These are phyloP conservation scores for Clonostachys sp. DNA, from an alignment of 2,329 filamentous ascomycete genomes.

Conservation along the genomic window DNA sequence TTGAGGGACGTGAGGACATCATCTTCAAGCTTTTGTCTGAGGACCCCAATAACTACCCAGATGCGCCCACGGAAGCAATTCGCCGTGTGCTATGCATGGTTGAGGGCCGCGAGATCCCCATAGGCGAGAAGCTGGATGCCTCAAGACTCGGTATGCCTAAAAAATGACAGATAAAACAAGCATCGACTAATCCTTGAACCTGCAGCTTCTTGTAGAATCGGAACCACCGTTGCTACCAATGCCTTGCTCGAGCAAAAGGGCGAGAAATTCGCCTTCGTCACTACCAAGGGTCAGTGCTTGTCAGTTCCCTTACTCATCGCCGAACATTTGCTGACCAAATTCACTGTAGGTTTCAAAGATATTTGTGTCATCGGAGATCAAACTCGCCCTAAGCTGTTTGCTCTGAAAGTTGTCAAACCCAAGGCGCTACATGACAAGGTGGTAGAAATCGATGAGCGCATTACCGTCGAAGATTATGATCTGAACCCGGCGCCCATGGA, in stretches of 20 bases:
- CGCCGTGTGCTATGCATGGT: conserved; percentile 61
- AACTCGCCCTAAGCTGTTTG: conserved; percentile 67
- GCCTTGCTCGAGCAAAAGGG: conserved; percentile 69
- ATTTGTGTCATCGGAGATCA: conserved; percentile 70
- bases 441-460: conserved; percentile 66
- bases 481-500: conserved; percentile 52
- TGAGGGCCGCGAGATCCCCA: conserved; percentile 50
- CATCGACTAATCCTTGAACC: conserved; percentile 21
- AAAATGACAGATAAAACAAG: not conserved
- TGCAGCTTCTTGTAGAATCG: conserved; percentile 69
- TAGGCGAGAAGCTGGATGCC: conserved; percentile 21
- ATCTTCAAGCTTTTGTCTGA: conserved; percentile 73
- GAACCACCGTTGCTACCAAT: conserved; percentile 73
- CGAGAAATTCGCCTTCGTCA: conserved; percentile 64
- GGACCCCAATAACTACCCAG: conserved; percentile 65
- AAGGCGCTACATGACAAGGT: conserved; percentile 64
- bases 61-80: conserved; percentile 69
- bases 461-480: conserved; percentile 70
- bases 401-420: conserved; percentile 62
- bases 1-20: conserved; percentile 62
- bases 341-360: conserved; percentile 50
- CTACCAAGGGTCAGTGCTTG: conserved; percentile 43
- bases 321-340: not conserved
- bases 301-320: conserved; percentile 26
- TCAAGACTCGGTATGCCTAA: conserved; percentile 19